Evolutionary conservation across 176 grass and related monocot genomes (phyloP).

Genomic region (Zea luxurians): DNA sequence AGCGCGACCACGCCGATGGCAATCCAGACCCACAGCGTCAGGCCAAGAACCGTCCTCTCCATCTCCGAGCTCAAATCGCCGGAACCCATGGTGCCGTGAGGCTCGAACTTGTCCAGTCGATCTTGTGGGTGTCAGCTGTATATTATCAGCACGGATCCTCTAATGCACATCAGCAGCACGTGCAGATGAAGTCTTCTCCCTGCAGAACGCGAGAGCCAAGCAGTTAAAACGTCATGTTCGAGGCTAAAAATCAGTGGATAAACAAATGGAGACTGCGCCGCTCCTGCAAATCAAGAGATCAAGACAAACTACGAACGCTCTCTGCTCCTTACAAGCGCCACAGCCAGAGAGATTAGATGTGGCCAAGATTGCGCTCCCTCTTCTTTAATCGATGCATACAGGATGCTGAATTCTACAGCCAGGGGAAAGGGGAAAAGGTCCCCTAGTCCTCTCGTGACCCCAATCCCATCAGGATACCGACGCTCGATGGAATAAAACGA

Average conservation of each 20-base stretch:
- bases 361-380: not conserved
- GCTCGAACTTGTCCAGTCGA: constrained; percentile 19
- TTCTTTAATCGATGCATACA: constrained; percentile 1
- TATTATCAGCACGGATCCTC: constrained; percentile 18
- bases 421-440: not conserved
- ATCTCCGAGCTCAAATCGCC: constrained; percentile 54
- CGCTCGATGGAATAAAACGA: not conserved
- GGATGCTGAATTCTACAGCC: not conserved
- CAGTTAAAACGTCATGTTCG: not conserved
- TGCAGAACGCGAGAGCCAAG: constrained; percentile 22
- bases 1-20: constrained; percentile 71
- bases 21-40: constrained; percentile 83
- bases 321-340: constrained; percentile 6
- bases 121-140: not conserved
- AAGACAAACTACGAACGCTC: not conserved
- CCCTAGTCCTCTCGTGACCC: constrained; percentile 20
- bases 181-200: constrained; percentile 28
- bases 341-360: not conserved
- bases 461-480: constrained; percentile 9
- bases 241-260: not conserved
- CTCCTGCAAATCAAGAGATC: not conserved
- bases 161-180: constrained; percentile 36
- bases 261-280: not conserved
- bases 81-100: constrained; percentile 43
- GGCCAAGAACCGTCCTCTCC: constrained; percentile 64